These are phyloP conservation scores for Decorospora gaudefroyi DNA, from an alignment of 2,329 filamentous ascomycete species.

Conservation along the genomic window DNA sequence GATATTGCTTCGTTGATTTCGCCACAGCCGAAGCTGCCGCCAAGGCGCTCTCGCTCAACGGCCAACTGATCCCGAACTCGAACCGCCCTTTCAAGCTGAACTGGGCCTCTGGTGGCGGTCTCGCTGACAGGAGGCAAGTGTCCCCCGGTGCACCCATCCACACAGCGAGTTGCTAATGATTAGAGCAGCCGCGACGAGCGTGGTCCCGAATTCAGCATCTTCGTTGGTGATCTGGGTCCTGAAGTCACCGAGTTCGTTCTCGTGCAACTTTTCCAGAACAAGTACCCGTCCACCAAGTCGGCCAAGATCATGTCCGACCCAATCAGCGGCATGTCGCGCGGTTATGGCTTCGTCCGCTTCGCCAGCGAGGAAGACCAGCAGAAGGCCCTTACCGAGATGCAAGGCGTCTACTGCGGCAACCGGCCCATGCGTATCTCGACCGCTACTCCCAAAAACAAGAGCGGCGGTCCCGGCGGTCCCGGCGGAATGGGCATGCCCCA, in stretches of 20 bases:
- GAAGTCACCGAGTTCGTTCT: constrained; percentile 99
- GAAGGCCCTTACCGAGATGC: constrained; percentile 95
- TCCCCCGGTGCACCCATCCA: not conserved
- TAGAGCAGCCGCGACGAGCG: constrained; percentile 76
- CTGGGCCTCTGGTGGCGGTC: constrained; percentile 95
- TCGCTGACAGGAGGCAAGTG: constrained; percentile 85
- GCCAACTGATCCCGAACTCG: constrained; percentile 88
- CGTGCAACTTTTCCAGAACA: constrained; percentile 93
- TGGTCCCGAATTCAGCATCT: constrained; percentile 94
- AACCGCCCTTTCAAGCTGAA: constrained; percentile 97
- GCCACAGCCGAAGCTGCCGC: constrained; percentile 77
- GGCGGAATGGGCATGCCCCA: constrained; percentile 59
- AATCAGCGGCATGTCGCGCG: constrained; percentile 94
- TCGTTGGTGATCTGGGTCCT: constrained; percentile 94
- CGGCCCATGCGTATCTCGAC: constrained; percentile 98
- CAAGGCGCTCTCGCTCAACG: constrained; percentile 90
- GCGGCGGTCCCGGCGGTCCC: constrained; percentile 59
- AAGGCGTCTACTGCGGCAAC: constrained; percentile 98
- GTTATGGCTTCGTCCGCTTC: constrained; percentile 98
- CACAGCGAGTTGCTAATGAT: constrained; percentile 21
- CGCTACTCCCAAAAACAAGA: constrained; percentile 92
- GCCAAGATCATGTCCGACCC: constrained; percentile 99
- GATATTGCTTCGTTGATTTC: constrained; percentile 99
- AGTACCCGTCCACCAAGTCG: constrained; percentile 96
- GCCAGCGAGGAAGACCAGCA: constrained; percentile 95